Percentiles rank a stretch among this genome's conserved stretches.
phyloP scores from a whole-genome alignment of 352 stramenopile species.

The Plasmopara muralis region DNA sequence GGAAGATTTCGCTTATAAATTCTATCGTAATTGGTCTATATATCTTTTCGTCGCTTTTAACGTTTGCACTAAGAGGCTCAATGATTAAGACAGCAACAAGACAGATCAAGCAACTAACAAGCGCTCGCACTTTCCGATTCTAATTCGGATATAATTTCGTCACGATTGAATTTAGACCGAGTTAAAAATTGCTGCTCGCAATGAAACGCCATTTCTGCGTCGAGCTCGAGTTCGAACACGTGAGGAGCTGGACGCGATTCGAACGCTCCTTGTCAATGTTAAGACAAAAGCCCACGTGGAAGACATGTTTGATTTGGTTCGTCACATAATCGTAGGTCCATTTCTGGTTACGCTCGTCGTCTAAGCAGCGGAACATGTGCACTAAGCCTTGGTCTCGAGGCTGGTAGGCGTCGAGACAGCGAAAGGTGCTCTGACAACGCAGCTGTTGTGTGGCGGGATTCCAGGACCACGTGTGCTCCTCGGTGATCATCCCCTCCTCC shows the following conservation, averaged over 20 bases:
- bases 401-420: constrained; percentile 61
- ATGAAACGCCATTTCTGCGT: background rate
- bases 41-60: too few relatives aligned
- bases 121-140: too few relatives aligned
- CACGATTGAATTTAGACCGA: too few relatives aligned
- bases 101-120: too few relatives aligned
- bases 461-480: constrained; percentile 65
- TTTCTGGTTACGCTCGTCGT: constrained; percentile 37
- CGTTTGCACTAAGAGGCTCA: too few relatives aligned
- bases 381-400: constrained; percentile 40
- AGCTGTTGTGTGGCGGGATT: constrained; percentile 39
- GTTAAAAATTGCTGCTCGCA: background rate
- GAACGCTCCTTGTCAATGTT: constrained; percentile 29
- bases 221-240: background rate
- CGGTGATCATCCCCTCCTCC: constrained; percentile 34
- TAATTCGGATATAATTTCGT: too few relatives aligned
- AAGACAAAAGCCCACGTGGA: constrained; percentile 49
- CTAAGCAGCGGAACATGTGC: constrained; percentile 34
- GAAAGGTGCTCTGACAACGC: constrained; percentile 58
- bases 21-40: too few relatives aligned
- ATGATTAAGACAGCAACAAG: too few relatives aligned
- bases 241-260: background rate
- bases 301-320: constrained; percentile 39
- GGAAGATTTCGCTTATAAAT: too few relatives aligned
- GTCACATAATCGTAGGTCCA: constrained; percentile 34